Evolutionary conservation across 2,329 filamentous ascomycete genomes (phyloP).

Genomic region (Emmonsiellopsis sp.): DNA sequence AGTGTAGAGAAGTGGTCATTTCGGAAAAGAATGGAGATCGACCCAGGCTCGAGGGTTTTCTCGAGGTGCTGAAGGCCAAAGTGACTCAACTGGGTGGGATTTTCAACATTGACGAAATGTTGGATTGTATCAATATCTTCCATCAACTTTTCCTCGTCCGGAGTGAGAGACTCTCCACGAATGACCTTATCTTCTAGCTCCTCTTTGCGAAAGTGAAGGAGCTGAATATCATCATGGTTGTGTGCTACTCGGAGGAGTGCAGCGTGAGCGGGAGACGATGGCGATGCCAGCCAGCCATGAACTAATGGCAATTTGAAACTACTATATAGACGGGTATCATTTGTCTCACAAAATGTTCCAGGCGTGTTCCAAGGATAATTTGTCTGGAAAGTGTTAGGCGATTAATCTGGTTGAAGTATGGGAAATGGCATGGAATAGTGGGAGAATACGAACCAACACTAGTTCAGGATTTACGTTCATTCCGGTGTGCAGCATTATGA

Average conservation of each 20-base stretch:
- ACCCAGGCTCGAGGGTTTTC: conserved; percentile 62
- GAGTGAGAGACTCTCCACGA: conserved; percentile 49
- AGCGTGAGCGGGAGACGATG: conserved; percentile 56
- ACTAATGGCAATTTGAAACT: conserved; percentile 83
- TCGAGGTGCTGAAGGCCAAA: conserved; percentile 70
- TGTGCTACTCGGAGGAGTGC: conserved; percentile 66
- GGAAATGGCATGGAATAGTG: background rate
- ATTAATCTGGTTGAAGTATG: background rate
- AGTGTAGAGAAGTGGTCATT: conserved; percentile 97
- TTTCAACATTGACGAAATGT: conserved; percentile 60
- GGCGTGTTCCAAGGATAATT: conserved; percentile 39
- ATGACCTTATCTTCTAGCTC: conserved; percentile 74
- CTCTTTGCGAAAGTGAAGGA: conserved; percentile 78
- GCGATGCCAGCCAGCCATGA: conserved; percentile 77
- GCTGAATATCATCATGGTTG: conserved; percentile 87
- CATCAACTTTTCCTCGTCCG: conserved; percentile 68
- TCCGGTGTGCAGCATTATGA: conserved; percentile 82
- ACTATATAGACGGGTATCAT: conserved; percentile 82
- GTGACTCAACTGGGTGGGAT: conserved; percentile 78
- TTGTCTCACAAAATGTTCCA: conserved; percentile 81
- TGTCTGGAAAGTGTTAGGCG: background rate
- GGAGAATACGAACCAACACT: conserved; percentile 42
- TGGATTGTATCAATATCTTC: conserved; percentile 81
- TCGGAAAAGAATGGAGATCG: conserved; percentile 83
- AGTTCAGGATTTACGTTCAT: conserved; percentile 98